Percentiles rank a stretch among this genome's conserved stretches.
These are phyloP conservation scores for Botryosphaeria dothidea DNA, from an alignment of 2,329 filamentous ascomycete genomes.

Conservation along the genomic window DNA sequence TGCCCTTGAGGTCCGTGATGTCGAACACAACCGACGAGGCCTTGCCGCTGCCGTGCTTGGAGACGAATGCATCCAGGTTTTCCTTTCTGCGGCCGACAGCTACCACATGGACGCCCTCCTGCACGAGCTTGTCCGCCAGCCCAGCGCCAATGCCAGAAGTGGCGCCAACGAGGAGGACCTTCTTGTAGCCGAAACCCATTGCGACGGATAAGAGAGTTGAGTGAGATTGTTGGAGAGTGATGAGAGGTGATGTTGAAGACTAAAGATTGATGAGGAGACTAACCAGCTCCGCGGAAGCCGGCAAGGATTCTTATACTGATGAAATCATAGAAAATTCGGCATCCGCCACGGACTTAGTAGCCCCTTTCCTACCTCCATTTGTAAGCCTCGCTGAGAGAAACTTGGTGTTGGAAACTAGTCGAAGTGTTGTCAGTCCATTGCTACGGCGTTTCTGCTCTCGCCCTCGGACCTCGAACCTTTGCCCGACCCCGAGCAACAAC, in stretches of 20 bases:
- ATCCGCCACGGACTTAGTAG: neutral
- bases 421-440: neutral
- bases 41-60: conserved; percentile 49
- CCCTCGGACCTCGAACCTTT: neutral
- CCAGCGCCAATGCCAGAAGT: conserved; percentile 54
- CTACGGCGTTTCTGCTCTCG: neutral
- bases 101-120: conserved; percentile 50
- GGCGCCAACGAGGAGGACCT: conserved; percentile 57
- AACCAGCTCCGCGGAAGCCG: neutral
- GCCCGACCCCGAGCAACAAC: neutral
- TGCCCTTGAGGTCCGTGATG: conserved; percentile 51
- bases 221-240: neutral
- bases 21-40: conserved; percentile 50
- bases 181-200: conserved; percentile 53
- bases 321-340: conserved; percentile 5
- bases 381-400: neutral
- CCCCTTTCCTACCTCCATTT: neutral
- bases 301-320: neutral
- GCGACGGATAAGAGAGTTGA: neutral
- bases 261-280: neutral
- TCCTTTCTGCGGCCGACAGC: conserved; percentile 54
- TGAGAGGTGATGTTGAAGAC: neutral
- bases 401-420: neutral
- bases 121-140: conserved; percentile 50
- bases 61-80: conserved; percentile 51